Percentiles rank a stretch among this genome's conserved stretches.
These are phyloP conservation scores for Acidiella bohemica DNA, from an alignment of 495 filamentous ascomycete species.

Conservation along the genomic window DNA sequence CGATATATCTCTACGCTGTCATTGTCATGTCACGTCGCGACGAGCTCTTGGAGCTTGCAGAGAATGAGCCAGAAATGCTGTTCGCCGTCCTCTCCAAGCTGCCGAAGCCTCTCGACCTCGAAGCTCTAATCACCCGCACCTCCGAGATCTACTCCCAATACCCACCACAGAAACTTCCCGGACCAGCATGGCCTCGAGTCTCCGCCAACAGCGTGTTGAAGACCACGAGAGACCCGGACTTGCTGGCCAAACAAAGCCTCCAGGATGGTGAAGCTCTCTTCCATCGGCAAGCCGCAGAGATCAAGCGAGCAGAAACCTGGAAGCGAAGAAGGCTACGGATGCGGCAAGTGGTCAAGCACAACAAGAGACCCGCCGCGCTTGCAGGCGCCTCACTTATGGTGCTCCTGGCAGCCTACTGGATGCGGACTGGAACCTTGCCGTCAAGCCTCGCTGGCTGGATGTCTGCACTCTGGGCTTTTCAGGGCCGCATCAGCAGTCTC, in stretches of 20 bases:
- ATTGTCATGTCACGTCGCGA: slow-evolving; percentile 66
- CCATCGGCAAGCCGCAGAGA: slow-evolving; percentile 50
- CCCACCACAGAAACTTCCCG: slow-evolving; percentile 59
- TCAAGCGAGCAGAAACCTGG: slow-evolving; percentile 34
- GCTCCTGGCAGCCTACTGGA: slow-evolving; percentile 6
- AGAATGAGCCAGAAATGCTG: slow-evolving; percentile 86
- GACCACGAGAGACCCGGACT: slow-evolving; percentile 45
- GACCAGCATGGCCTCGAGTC: slow-evolving; percentile 52
- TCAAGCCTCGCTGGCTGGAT: too few relatives aligned
- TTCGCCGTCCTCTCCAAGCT: slow-evolving; percentile 80
- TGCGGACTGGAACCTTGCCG: slow-evolving; percentile 8
- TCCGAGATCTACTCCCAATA: slow-evolving; percentile 45
- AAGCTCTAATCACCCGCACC: slow-evolving; percentile 55
- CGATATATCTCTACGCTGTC: slow-evolving; percentile 76
- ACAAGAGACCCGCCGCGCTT: slow-evolving; percentile 1
- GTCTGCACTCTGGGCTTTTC: too few relatives aligned
- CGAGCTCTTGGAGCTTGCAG: slow-evolving; percentile 68
- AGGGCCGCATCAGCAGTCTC: too few relatives aligned
- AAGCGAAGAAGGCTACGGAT: slow-evolving; percentile 15
- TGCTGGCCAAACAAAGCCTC: slow-evolving; percentile 36
- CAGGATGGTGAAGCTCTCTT: slow-evolving; percentile 52
- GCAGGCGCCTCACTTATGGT: slow-evolving; percentile 4
- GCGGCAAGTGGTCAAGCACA: not conserved
- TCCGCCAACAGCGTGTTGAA: slow-evolving; percentile 70
- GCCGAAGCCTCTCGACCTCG: slow-evolving; percentile 70